Evolutionary conservation across 2,329 filamentous ascomycete genomes (phyloP), one percentile per base, ranked within the genome.

Genomic region (Neonectria punicea): DNA sequence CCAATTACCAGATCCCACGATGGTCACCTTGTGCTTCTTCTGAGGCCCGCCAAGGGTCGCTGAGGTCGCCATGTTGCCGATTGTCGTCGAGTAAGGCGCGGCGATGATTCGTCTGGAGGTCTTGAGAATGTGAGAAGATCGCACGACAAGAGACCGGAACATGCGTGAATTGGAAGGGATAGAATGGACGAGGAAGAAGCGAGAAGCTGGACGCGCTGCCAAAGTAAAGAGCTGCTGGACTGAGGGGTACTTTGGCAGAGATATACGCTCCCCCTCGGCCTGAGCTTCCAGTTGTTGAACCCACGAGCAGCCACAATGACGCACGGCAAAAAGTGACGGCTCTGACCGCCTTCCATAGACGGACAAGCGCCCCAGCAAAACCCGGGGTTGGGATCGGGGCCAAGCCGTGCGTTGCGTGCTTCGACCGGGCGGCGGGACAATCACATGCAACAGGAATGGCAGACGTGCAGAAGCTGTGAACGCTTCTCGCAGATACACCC

Each of bases 1-100:
- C 94, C 96, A 99, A 81, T 99, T 99, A 75, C 96, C 96, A 57
- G 95, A 98, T 74, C 96, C 96, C 71, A 99, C 89, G 57, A 99
- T 89, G 67, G 94, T 94, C 76, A 98, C 93, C 86, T 94, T 97
- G 87, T 97, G 94, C 82, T 92, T 94, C 83, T 89, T 92, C 67
- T 84, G 82, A 68, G 87, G 81, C 61, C 85, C 80, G 65, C 82
- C 84, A 46, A 86, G 76, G 54, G 67, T 73, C 59, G 76, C 61
- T 78, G 80, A 80, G 44, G 65, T 75, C 58, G 76, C 61, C 80
- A 81, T 81, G 36, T 74, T 80, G 74, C 63, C 51, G 53, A 65
- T 58, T 59, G 65, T 50, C 34, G 68, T 57, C 53, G 68, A 70
- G 53, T 67, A 72, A 57, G 51, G 67, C 41, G 60, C 65, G 49